A percentile compares a stretch with the other conserved stretches of the same genome.
These are phyloP conservation scores for Candida silvatica DNA, from an alignment of 805 yeast genomes.

Conservation along the genomic window DNA sequence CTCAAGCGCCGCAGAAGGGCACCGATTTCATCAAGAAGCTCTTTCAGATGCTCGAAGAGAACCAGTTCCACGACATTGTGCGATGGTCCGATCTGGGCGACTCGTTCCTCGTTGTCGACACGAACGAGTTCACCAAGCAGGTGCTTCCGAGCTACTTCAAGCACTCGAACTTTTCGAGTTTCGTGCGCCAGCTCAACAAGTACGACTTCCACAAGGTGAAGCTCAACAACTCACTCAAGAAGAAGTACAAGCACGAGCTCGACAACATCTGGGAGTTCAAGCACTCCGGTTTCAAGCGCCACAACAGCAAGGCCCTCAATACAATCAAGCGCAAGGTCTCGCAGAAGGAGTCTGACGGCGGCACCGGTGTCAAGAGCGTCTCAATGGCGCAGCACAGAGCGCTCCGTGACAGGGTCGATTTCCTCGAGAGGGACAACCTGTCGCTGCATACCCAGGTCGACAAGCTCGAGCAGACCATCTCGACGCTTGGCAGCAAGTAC, in stretches of 20 bases:
- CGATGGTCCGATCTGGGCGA: slow-evolving; percentile 85
- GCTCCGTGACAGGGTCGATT: slow-evolving; percentile 21
- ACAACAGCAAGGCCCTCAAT: slow-evolving; percentile 73
- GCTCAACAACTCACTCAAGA: slow-evolving; percentile 51
- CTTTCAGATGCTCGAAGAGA: slow-evolving; percentile 79
- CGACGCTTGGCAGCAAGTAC: slow-evolving; percentile 44
- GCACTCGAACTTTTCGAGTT: slow-evolving; percentile 89
- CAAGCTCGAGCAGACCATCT: slow-evolving; percentile 26
- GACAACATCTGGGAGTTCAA: slow-evolving; percentile 72
- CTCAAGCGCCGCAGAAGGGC: slow-evolving; percentile 10
- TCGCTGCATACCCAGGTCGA: slow-evolving; percentile 25
- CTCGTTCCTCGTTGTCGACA: slow-evolving; percentile 81
- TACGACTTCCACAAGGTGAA: slow-evolving; percentile 97
- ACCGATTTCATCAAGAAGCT: slow-evolving; percentile 69
- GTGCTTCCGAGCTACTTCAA: slow-evolving; percentile 90
- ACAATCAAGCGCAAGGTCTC: slow-evolving; percentile 83
- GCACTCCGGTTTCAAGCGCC: slow-evolving; percentile 78
- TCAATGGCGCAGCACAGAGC: slow-evolving; percentile 17
- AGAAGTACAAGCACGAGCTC: slow-evolving; percentile 55
- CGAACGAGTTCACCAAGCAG: slow-evolving; percentile 81
- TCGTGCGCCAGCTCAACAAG: slow-evolving; percentile 92
- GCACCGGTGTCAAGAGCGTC: slow-evolving; percentile 8
- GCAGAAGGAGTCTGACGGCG: slow-evolving; percentile 19
- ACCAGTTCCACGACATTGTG: slow-evolving; percentile 65
- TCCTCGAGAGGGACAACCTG: slow-evolving; percentile 20